Base-by-base conservation (phyloP, 139 green algal species). In the Chlorella sp. region DNA sequence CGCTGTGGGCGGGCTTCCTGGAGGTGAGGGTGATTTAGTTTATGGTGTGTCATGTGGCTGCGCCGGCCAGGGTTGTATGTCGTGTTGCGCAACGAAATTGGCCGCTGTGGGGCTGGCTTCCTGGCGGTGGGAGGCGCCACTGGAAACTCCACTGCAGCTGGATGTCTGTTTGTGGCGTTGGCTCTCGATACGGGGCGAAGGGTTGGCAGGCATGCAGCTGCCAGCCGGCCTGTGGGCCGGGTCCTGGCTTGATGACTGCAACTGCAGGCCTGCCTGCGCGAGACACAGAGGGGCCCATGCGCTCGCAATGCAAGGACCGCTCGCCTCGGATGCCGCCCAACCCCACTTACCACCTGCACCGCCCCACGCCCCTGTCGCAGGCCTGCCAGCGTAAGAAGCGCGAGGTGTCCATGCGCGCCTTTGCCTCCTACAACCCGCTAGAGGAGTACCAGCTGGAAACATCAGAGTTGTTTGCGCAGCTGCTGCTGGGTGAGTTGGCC, bases 1-100 rank as follows among this genome's bases (percentile, higher is more conserved):
- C 24, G 0, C 58, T 88, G 24, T 90, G 87, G 87, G 41, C 48
- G 16, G 87, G 83, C 36, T 90, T 90, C 56, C 44, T 90, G 2
- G 30, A 77, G 80, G 86, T 78, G 51, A 38, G 75, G 5, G 1
- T 16, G 54, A 4, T 44, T 36, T 67, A 34, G 62, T 1, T 9
- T 19, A 36, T 14, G 62, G 62, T 5, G 22, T 14, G 64, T 13
- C 32, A 43, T 73, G n/a, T 73, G 62, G 62, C 22, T 69, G 28
- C 2, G 62, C n/a, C n/a, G n/a, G n/a, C n/a, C n/a, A n/a, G n/a
- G n/a, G n/a, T n/a, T n/a, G n/a, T n/a, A n/a, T n/a, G n/a, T n/a
- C 19, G 14, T 38, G 5, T 19, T 30, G 26, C 11, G 3, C 58
- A 69, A 32, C 28, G 3, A 38, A 32, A 11, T 11, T 69, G 62